Base-by-base conservation (phyloP, 2,329 filamentous ascomycete genomes). In the Aspergillus neotritici region DNA sequence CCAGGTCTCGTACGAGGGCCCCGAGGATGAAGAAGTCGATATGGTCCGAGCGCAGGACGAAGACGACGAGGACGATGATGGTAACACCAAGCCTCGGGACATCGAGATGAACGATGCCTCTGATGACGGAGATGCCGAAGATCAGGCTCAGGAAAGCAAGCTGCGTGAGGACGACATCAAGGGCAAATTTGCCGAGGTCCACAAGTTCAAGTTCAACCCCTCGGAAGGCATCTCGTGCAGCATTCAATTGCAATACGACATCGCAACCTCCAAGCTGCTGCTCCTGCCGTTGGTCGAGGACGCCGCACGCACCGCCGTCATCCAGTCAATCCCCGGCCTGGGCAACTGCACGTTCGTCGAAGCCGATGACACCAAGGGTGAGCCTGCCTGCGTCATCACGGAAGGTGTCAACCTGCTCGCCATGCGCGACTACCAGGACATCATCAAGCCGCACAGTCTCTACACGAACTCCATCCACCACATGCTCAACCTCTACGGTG, bases 381-480 rank as follows among this genome's bases (percentile, higher is more conserved):
- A 72, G 29, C 68, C 73, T 7, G 65, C 67, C 13, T 65, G 69
- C 34, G 80, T 96, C 42, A 78, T 88, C 56, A 91, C 88, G 1
- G 80, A 84, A 17, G 93, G 93, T 46, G 84, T 90, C 56, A 98
- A 97, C 67, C 74, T 98, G 33, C 76, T 79, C 51, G 90, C 90
- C 17, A 95, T 98, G 85, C 89, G 93, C 63, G 82, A 86, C 48
- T 93, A 88, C 65, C 79, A 84, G 56, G 80, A 93, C 59, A 82
- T 86, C 63, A 86, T 97, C 70, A 83, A 96, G 67, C 86, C 88
- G 1, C 82, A 95, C 70, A 80, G 78, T 43, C 83, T 95, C 58
- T 82, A 86, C 67, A 96, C 91, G 52, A 98, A 98, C 72, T 91
- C 94, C 57, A 90, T 97, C 52, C 83, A 83, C 30, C 81, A 89